These are phyloP conservation scores for Xylariaceae sp. DNA, from an alignment of 2,329 filamentous ascomycete genomes.

Conservation along the genomic window DNA sequence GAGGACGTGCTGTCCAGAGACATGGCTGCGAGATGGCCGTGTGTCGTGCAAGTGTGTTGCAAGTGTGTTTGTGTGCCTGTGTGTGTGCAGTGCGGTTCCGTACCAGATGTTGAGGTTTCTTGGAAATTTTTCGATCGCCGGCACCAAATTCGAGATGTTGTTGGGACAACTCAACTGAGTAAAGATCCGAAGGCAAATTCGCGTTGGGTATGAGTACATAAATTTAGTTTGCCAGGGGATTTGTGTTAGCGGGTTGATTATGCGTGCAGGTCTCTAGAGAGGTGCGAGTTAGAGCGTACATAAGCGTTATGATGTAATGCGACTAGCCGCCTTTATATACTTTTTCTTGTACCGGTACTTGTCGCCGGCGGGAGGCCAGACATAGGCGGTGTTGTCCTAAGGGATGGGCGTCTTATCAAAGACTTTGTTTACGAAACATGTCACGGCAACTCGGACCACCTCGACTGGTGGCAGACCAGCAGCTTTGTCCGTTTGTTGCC, in stretches of 20 bases:
- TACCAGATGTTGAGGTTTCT: neutral
- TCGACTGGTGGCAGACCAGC: too few relatives aligned
- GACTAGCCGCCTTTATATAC: neutral
- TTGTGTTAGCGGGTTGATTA: neutral
- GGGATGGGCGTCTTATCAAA: too few relatives aligned
- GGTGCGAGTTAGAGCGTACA: neutral
- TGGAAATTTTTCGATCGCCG: neutral
- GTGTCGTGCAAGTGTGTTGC: neutral
- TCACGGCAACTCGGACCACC: too few relatives aligned
- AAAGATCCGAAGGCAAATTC: neutral
- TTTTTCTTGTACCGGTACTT: too few relatives aligned
- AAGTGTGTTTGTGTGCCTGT: neutral
- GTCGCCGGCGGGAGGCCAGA: too few relatives aligned
- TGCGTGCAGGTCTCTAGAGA: neutral
- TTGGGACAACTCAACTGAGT: neutral
- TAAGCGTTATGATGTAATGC: neutral
- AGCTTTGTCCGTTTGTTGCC: too few relatives aligned
- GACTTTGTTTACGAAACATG: too few relatives aligned
- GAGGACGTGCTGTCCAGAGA: conserved; percentile 18
- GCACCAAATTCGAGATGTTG: neutral
- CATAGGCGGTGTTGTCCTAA: too few relatives aligned
- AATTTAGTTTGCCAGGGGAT: neutral
- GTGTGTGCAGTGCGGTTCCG: neutral
- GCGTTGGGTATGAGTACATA: neutral
- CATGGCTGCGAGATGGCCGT: conserved; percentile 8